phyloP scores from a whole-genome alignment of 2,329 filamentous ascomycete genomes.

The Paraphoma chrysanthemicola region DNA sequence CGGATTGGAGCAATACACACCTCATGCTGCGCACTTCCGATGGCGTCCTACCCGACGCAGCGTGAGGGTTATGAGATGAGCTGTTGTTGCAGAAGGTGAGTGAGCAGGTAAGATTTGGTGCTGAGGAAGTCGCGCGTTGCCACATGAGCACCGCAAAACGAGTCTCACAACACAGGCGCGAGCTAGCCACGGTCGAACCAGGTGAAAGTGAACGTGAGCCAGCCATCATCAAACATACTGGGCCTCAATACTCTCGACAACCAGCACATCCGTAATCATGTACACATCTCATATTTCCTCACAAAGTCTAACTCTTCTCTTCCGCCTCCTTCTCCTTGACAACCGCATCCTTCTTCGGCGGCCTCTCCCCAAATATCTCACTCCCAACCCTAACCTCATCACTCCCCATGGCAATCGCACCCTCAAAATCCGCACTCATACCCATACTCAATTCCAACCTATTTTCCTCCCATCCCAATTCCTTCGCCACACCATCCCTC shows the following conservation, averaged over 20 bases:
- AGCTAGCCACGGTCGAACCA: not conserved
- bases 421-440: conserved; percentile 97
- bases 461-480: conserved; percentile 62
- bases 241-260: not conserved
- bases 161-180: too few species aligned
- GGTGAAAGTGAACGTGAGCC: not conserved
- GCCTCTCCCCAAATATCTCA: conserved; percentile 88
- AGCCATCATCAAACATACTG: not conserved
- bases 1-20: not conserved
- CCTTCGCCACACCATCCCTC: conserved; percentile 71
- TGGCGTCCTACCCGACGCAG: not conserved
- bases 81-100: not conserved
- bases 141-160: not conserved
- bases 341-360: conserved; percentile 79
- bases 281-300: not conserved
- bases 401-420: conserved; percentile 82
- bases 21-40: not conserved
- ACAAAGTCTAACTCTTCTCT: conserved; percentile 16
- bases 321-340: conserved; percentile 52
- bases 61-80: not conserved
- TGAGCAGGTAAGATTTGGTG: not conserved
- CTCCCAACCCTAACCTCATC: conserved; percentile 90
- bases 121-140: not conserved
- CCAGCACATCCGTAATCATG: not conserved
- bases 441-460: conserved; percentile 93